Base-by-base conservation (phyloP, 139 green algal genomes). In the Yamagishiella unicocca region DNA sequence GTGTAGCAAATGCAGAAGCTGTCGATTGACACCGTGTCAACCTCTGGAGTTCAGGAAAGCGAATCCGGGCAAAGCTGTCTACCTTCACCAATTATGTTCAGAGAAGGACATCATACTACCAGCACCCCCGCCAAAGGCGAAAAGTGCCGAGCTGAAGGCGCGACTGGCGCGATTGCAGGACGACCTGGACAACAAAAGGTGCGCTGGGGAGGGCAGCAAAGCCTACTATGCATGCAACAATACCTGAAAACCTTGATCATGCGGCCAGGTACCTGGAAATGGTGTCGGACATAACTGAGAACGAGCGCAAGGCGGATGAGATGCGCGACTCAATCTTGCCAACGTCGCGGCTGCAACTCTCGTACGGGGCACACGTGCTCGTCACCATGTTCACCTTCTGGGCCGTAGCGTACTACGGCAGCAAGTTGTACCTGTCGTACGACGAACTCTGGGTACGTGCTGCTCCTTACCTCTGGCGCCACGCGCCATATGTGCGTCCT, bases 311-410 rank as follows among this genome's bases (percentile, higher is more conserved):
- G 55, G 90, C 87, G 19, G 89, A 88, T n/a, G 86, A 58, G 37
- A 45, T 78, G 42, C 31, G 42, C 0, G 88, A 92, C 42, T 76
- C 62, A 4, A 42, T 93, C 38, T 76, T 98, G 8, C 84, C 78
- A 8, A 95, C 89, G 17, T 95, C 92, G 24, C 91, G 89, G 61
- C 81, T 96, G 74, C 95, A 98, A 88, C 82, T 97, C 6, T 91
- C 87, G 0, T 97, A 95, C 90, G 95, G 93, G 3, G 66, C 95
- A n/a, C 95, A 98, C 80, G 91, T 98, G 29, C 42, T 97, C 1
- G 92, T 95, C 0, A 96, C 95, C 76, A 98, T 98, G 95, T 93
- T 89, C 24, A 92, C 93, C 4, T 96, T 96, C 62, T 97, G 94
- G 79, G 89, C 93, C 4, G 83, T 96, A 58, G 93, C 93, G 8